phyloP scores from a whole-genome alignment of 257 asterid species.

The Solanum pinnatisectum region DNA sequence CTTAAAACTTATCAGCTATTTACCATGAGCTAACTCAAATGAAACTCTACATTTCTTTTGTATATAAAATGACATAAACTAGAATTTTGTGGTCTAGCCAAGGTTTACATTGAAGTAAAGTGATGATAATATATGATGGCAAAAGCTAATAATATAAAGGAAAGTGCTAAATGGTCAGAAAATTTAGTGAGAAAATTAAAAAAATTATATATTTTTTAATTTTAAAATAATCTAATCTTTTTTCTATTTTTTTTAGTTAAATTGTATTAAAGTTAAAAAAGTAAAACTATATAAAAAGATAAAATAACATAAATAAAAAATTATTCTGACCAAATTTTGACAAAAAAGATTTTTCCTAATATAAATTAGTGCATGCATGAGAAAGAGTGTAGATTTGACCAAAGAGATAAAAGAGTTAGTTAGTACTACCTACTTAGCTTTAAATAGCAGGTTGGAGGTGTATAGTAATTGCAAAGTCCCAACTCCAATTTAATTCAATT shows the following conservation, averaged over 20 bases:
- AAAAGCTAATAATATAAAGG: not conserved
- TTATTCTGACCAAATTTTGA: too few species aligned
- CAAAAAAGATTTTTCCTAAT: too few species aligned
- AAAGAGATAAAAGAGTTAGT: slow-evolving; percentile 11
- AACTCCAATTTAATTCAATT: not conserved
- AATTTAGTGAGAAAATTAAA: too few species aligned
- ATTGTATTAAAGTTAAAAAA: too few species aligned
- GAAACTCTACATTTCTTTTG: not conserved
- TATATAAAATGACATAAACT: not conserved
- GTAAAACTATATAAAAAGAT: too few species aligned
- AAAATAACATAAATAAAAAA: too few species aligned
- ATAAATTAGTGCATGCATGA: not conserved
- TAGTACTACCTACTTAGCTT: slow-evolving; percentile 4
- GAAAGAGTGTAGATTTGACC: slow-evolving; percentile 6
- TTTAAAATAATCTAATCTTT: too few species aligned
- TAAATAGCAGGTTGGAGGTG: slow-evolving; percentile 13
- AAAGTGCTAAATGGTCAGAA: too few species aligned
- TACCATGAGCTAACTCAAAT: not conserved
- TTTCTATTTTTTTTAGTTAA: too few species aligned
- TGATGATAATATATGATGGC: not conserved
- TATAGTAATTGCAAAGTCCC: slow-evolving; percentile 25
- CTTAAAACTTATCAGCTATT: not conserved
- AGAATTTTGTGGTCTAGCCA: not conserved
- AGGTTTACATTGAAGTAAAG: not conserved
- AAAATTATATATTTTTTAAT: too few species aligned